Evolutionary conservation across 805 yeast species (phyloP).

Genomic region (Spathaspora passalidarum): DNA sequence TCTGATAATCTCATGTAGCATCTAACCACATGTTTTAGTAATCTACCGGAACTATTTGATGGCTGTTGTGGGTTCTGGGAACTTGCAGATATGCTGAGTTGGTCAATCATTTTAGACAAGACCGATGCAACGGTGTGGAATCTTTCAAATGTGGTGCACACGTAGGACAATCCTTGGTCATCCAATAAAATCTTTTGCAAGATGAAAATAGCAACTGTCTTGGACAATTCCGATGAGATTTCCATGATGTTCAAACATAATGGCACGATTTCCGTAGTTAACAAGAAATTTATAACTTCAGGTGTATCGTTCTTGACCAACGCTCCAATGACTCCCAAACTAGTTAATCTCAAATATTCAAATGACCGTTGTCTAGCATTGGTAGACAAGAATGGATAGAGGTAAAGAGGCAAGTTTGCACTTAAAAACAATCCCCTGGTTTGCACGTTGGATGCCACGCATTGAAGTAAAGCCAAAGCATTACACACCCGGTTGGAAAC

Average conservation of each 20-base stretch:
- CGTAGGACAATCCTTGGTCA: slow-evolving; percentile 85
- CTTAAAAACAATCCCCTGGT: slow-evolving; percentile 80
- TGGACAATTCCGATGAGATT: slow-evolving; percentile 86
- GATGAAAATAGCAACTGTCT: slow-evolving; percentile 95
- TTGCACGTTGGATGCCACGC: slow-evolving; percentile 93
- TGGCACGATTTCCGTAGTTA: slow-evolving; percentile 96
- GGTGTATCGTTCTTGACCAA: slow-evolving; percentile 93
- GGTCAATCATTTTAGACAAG: slow-evolving; percentile 82
- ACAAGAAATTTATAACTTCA: slow-evolving; percentile 85
- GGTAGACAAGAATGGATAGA: slow-evolving; percentile 92
- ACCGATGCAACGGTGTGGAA: slow-evolving; percentile 93
- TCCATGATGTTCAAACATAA: slow-evolving; percentile 94
- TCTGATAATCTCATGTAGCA: slow-evolving; percentile 90
- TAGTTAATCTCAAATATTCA: slow-evolving; percentile 88
- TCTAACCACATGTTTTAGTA: slow-evolving; percentile 89
- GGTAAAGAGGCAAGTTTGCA: slow-evolving; percentile 88
- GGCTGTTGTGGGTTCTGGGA: slow-evolving; percentile 34
- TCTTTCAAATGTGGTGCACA: slow-evolving; percentile 93
- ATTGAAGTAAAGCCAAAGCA: slow-evolving; percentile 89
- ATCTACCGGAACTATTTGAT: slow-evolving; percentile 62
- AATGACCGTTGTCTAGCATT: slow-evolving; percentile 89
- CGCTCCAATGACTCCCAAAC: slow-evolving; percentile 96
- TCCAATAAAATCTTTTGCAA: slow-evolving; percentile 90
- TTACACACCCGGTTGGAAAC: slow-evolving; percentile 92
- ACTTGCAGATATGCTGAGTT: slow-evolving; percentile 37